phyloP scores from a whole-genome alignment of 306 rosid species.

The Medicago arabica region DNA sequence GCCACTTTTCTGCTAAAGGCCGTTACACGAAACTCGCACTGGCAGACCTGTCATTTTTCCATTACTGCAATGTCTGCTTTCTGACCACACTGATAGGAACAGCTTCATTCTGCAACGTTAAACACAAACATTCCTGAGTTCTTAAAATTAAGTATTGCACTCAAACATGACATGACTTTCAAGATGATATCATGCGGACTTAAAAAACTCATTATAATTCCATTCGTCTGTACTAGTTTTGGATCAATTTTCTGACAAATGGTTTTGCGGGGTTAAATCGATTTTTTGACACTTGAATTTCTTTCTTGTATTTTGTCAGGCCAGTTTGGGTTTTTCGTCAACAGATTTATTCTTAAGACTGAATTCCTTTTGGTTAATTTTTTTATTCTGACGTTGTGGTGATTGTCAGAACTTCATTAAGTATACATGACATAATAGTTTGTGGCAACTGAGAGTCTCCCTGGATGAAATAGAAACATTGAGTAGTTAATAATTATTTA shows the following conservation, averaged over 20 bases:
- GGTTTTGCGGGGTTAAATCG: no score
- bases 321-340: not conserved
- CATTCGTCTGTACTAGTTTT: no score
- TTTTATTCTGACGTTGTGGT: slow-evolving; percentile 16
- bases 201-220: no score
- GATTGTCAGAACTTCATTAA: slow-evolving; percentile 10
- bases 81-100: not conserved
- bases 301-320: no score
- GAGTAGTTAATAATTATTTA: slow-evolving; percentile 2
- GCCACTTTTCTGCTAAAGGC: not conserved
- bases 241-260: no score
- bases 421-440: slow-evolving; percentile 8
- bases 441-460: not conserved
- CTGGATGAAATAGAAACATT: not conserved
- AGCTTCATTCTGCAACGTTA: not conserved
- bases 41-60: not conserved
- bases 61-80: not conserved
- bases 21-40: not conserved
- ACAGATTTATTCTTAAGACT: not conserved
- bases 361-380: slow-evolving; percentile 5
- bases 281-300: no score
- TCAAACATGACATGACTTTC: no score
- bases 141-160: not conserved
- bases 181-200: no score
- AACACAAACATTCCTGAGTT: not conserved